A percentile compares a stretch with the other conserved stretches of the same genome.
These are phyloP conservation scores for Ulmus americana DNA, from an alignment of 331 rosid genomes.

Conservation along the genomic window DNA sequence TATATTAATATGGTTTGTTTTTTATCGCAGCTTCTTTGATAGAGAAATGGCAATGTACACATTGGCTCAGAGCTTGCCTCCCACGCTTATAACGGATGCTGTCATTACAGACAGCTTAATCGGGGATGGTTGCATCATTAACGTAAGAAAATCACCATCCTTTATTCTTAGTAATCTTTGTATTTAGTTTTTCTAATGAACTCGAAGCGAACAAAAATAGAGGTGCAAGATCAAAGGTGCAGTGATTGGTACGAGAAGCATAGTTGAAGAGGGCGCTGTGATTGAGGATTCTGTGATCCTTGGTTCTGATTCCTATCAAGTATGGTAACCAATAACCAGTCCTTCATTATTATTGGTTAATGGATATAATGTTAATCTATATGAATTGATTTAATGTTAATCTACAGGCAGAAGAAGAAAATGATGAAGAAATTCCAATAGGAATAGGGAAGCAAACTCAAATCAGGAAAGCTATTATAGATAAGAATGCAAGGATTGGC, in stretches of 20 bases:
- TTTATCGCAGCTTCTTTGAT: slow-evolving; percentile 28
- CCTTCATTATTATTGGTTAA: background rate
- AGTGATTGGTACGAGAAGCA: slow-evolving; percentile 29
- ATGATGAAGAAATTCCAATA: slow-evolving; percentile 16
- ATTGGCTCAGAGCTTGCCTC: slow-evolving; percentile 30
- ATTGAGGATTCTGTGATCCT: slow-evolving; percentile 34
- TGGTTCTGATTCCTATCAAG: slow-evolving; percentile 27
- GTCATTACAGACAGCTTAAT: slow-evolving; percentile 31
- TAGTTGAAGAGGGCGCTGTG: slow-evolving; percentile 29
- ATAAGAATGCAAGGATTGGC: slow-evolving; percentile 43
- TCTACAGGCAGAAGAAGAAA: slow-evolving; percentile 10
- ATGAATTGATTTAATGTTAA: background rate
- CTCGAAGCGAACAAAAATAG: slow-evolving; percentile 24
- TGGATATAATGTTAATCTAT: background rate
- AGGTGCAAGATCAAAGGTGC: slow-evolving; percentile 35
- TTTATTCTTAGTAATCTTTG: background rate
- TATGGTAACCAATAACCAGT: background rate
- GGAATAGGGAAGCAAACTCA: slow-evolving; percentile 34
- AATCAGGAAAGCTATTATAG: slow-evolving; percentile 31
- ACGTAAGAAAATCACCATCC: slow-evolving; percentile 17
- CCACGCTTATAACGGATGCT: slow-evolving; percentile 25
- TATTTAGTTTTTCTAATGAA: background rate
- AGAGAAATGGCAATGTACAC: slow-evolving; percentile 28
- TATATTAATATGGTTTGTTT: too few species aligned
- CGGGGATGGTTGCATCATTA: slow-evolving; percentile 41